phyloP scores from a whole-genome alignment of 805 yeast genomes.

The Brettanomyces bruxellensis region DNA sequence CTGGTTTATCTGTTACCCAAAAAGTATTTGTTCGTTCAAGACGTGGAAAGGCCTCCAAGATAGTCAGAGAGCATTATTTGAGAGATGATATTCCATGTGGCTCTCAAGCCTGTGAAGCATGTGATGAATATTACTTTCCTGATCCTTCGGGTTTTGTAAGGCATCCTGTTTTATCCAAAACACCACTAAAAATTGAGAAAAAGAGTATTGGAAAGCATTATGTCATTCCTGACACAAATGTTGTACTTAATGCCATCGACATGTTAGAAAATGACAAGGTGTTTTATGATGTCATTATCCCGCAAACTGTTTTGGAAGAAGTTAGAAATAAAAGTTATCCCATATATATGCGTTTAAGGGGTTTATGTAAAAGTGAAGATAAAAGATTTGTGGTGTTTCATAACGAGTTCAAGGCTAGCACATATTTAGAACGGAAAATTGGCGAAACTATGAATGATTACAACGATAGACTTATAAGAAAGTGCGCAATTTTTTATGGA shows the following conservation, averaged over 20 bases:
- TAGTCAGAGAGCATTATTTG: constrained; percentile 89
- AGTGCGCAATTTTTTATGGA: constrained; percentile 62
- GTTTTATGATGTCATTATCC: constrained; percentile 85
- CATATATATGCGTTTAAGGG: constrained; percentile 74
- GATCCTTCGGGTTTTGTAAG: constrained; percentile 64
- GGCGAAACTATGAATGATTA: constrained; percentile 79
- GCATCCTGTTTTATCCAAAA: constrained; percentile 52
- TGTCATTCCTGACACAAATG: constrained; percentile 78
- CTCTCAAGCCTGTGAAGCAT: constrained; percentile 57
- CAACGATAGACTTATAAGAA: constrained; percentile 85
- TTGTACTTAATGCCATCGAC: constrained; percentile 83
- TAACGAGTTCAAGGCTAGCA: constrained; percentile 75
- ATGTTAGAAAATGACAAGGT: constrained; percentile 67
- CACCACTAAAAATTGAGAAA: constrained; percentile 40
- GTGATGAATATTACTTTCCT: constrained; percentile 46
- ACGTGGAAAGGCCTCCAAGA: constrained; percentile 81
- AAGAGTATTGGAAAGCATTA: constrained; percentile 61
- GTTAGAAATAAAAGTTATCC: constrained; percentile 84
- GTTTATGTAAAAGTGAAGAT: constrained; percentile 62
- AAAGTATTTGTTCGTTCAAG: constrained; percentile 90
- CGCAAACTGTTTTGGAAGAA: constrained; percentile 92
- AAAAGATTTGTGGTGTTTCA: constrained; percentile 88
- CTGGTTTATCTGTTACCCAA: constrained; percentile 60
- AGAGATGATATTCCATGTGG: constrained; percentile 90
- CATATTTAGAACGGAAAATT: constrained; percentile 52